Evolutionary conservation across 2,329 filamentous ascomycete genomes (phyloP).

Genomic region (Verticillium isaacii): DNA sequence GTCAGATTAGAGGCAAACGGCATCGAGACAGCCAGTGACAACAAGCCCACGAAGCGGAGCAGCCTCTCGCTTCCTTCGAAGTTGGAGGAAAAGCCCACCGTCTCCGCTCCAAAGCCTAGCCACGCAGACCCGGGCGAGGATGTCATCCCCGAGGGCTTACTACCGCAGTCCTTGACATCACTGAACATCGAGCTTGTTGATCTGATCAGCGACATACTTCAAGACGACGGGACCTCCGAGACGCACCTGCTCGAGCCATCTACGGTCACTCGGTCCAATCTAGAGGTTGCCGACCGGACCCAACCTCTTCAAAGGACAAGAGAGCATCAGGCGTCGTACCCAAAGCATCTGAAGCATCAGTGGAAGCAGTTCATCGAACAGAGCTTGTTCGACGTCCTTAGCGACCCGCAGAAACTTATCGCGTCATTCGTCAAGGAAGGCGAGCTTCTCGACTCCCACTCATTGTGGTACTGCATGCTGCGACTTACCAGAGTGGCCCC

Average conservation of each 20-base stretch:
- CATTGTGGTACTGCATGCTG: conserved; percentile 59
- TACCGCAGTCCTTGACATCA: conserved; percentile 53
- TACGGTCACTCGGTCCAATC: conserved; percentile 7
- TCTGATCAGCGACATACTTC: conserved; percentile 56
- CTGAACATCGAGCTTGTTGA: conserved; percentile 53
- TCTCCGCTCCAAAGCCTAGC: neutral
- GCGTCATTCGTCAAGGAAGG: conserved; percentile 52
- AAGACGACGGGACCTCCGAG: conserved; percentile 51
- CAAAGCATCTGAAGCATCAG: conserved; percentile 31
- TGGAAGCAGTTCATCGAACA: conserved; percentile 62
- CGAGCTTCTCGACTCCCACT: conserved; percentile 54
- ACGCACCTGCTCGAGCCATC: conserved; percentile 37
- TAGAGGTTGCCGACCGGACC: conserved; percentile 12
- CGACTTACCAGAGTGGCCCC: conserved; percentile 53
- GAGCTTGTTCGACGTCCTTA: conserved; percentile 59
- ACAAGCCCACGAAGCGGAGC: neutral
- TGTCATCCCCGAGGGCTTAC: conserved; percentile 21
- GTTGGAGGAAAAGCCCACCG: neutral
- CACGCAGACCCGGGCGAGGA: neutral
- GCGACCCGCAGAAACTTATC: conserved; percentile 49
- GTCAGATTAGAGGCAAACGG: neutral
- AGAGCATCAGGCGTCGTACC: conserved; percentile 17
- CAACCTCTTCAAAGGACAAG: conserved; percentile 28
- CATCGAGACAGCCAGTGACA: neutral
- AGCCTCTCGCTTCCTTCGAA: neutral